These are phyloP conservation scores for Adansonia madagascariensis DNA, from an alignment of 441 rosid species.

Conservation along the genomic window DNA sequence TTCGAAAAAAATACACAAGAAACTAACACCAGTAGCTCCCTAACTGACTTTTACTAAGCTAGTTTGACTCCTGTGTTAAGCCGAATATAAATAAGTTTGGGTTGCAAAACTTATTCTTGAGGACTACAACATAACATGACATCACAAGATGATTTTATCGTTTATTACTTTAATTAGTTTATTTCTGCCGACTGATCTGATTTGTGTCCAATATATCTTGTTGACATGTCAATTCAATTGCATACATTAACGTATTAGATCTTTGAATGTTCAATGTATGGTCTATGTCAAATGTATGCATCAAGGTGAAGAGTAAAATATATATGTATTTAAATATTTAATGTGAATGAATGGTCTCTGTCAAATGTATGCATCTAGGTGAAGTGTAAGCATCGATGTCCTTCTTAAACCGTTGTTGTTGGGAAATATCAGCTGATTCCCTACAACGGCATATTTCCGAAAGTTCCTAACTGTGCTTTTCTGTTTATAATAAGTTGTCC, in stretches of 20 bases:
- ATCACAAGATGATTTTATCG: background rate
- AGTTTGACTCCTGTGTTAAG: background rate
- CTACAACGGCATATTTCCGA: background rate
- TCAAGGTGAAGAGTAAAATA: background rate
- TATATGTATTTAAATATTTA: background rate
- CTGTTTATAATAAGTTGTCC: background rate
- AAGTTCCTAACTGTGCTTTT: background rate
- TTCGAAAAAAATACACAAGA: background rate
- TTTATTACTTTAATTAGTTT: background rate
- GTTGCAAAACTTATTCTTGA: background rate
- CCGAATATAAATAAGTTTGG: background rate
- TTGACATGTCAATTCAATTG: slow-evolving; percentile 1
- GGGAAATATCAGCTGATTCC: slow-evolving; percentile 9
- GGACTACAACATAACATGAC: slow-evolving; percentile 20
- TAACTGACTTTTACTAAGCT: too few species aligned
- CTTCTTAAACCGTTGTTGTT: background rate
- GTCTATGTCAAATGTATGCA: slow-evolving; percentile 1
- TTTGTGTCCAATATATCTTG: background rate
- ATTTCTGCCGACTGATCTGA: background rate
- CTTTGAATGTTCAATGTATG: slow-evolving; percentile 22
- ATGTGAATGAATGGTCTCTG: slow-evolving; percentile 10
- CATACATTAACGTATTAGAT: background rate
- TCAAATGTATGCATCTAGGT: slow-evolving; percentile 10
- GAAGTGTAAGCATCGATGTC: slow-evolving; percentile 19
- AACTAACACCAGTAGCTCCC: background rate